phyloP scores from a whole-genome alignment of 2,329 filamentous ascomycete genomes.

The Arthroderma uncinatum region DNA sequence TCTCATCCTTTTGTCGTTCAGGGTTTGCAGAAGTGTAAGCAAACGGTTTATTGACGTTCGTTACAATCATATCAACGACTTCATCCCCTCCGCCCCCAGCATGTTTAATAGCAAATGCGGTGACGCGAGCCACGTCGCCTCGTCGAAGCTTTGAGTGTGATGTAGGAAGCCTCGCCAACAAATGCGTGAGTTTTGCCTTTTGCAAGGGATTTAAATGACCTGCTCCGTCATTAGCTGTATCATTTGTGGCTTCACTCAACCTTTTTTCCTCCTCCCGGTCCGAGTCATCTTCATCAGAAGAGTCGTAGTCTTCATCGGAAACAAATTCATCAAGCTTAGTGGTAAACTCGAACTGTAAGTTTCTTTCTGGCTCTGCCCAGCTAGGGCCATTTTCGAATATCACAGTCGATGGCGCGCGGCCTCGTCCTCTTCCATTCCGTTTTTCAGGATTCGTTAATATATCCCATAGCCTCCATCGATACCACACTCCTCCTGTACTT shows the following conservation, averaged over 20 bases:
- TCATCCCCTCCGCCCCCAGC: slow-evolving; percentile 77
- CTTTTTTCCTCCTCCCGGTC: slow-evolving; percentile 36
- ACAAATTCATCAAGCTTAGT: slow-evolving; percentile 68
- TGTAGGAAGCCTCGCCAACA: slow-evolving; percentile 72
- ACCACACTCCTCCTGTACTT: slow-evolving; percentile 72
- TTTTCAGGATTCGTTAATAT: slow-evolving; percentile 56
- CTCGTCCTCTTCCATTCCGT: slow-evolving; percentile 16
- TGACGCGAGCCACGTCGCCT: slow-evolving; percentile 75
- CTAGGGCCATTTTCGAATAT: slow-evolving; percentile 66
- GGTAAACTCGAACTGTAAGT: slow-evolving; percentile 68
- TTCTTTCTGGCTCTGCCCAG: slow-evolving; percentile 65
- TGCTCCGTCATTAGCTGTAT: slow-evolving; percentile 38
- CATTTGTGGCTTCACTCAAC: slow-evolving; percentile 35
- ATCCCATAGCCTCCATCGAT: slow-evolving; percentile 85
- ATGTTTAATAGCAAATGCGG: slow-evolving; percentile 79
- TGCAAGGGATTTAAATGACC: slow-evolving; percentile 70
- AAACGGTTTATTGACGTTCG: slow-evolving; percentile 69
- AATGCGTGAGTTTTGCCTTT: slow-evolving; percentile 71
- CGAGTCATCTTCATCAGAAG: slow-evolving; percentile 68
- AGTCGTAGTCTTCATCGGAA: slow-evolving; percentile 75
- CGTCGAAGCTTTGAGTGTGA: slow-evolving; percentile 63
- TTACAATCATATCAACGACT: slow-evolving; percentile 76
- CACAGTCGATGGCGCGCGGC: slow-evolving; percentile 35
- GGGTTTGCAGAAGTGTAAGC: slow-evolving; percentile 61
- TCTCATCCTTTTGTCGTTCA: slow-evolving; percentile 20